These are phyloP conservation scores for Fragaria vesca DNA, from an alignment of 306 rosid genomes.

Conservation along the genomic window DNA sequence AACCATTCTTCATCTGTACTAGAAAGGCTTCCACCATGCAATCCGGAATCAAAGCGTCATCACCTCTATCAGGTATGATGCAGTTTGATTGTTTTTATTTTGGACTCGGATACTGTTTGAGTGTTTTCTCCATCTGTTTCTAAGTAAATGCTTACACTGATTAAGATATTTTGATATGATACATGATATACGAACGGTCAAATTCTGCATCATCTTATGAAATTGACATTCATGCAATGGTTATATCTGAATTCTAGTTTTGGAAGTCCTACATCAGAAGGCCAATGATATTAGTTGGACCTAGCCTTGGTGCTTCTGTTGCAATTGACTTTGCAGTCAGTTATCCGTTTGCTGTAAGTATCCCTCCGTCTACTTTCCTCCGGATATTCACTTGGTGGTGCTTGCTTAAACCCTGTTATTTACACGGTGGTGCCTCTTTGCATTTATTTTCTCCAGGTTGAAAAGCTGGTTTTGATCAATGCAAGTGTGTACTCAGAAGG, in stretches of 20 bases:
- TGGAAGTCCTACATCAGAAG: slow-evolving; percentile 79
- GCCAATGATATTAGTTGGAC: slow-evolving; percentile 91
- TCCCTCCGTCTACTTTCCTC: background rate
- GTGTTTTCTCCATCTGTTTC: background rate
- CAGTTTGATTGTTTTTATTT: slow-evolving; percentile 6
- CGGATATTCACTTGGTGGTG: background rate
- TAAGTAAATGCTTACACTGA: background rate
- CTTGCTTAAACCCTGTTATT: background rate
- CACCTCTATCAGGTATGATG: slow-evolving; percentile 80
- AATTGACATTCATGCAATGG: background rate
- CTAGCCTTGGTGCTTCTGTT: slow-evolving; percentile 97
- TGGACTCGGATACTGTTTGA: background rate
- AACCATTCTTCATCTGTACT: slow-evolving; percentile 22
- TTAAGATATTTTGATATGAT: background rate
- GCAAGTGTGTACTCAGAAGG: slow-evolving; percentile 45
- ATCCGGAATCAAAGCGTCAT: slow-evolving; percentile 67
- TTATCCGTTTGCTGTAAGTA: slow-evolving; percentile 87
- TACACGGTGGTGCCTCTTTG: background rate
- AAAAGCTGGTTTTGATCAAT: slow-evolving; percentile 49
- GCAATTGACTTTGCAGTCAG: slow-evolving; percentile 84
- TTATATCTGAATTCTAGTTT: slow-evolving; percentile 40
- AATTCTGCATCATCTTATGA: background rate
- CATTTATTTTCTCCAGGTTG: slow-evolving; percentile 31
- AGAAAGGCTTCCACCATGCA: slow-evolving; percentile 79
- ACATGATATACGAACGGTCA: too few relatives aligned